These are phyloP conservation scores for Talaromyces sp. DNA, from an alignment of 2,329 filamentous ascomycete species.

Conservation along the genomic window DNA sequence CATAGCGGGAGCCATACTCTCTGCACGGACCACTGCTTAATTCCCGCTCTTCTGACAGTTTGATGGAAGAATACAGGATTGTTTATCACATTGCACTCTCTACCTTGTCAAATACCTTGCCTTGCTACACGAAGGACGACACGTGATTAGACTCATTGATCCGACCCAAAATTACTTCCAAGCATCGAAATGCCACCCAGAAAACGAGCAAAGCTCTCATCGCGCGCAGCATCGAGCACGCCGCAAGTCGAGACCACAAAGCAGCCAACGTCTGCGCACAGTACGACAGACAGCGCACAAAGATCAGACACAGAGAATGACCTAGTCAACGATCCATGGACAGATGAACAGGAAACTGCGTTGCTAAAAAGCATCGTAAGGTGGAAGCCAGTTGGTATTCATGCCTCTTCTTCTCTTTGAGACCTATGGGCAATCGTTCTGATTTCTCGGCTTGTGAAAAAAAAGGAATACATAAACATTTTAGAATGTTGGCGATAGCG, in stretches of 20 bases:
- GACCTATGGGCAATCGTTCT: background rate
- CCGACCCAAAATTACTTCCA: background rate
- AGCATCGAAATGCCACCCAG: slow-evolving; percentile 40
- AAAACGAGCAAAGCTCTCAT: slow-evolving; percentile 57
- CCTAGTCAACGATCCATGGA: slow-evolving; percentile 71
- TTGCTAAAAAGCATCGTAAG: slow-evolving; percentile 88
- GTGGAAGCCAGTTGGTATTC: slow-evolving; percentile 88
- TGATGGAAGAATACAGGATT: background rate
- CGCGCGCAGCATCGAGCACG: slow-evolving; percentile 28
- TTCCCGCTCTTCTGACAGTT: slow-evolving; percentile 16
- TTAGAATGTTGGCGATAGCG: slow-evolving; percentile 81
- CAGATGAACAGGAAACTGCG: slow-evolving; percentile 88
- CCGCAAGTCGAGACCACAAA: slow-evolving; percentile 26
- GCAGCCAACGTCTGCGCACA: slow-evolving; percentile 26
- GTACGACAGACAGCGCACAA: slow-evolving; percentile 25
- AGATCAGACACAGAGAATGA: slow-evolving; percentile 42
- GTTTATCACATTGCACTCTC: background rate
- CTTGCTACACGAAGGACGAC: too few species aligned
- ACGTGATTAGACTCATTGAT: background rate
- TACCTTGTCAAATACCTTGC: background rate
- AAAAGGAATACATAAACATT: slow-evolving; percentile 85
- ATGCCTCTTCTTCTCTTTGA: background rate
- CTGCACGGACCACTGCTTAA: slow-evolving; percentile 29
- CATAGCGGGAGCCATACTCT: slow-evolving; percentile 15
- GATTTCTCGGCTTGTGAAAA: slow-evolving; percentile 3